phyloP scores from a whole-genome alignment of 257 asterid species.

The Lycium ferocissimum region DNA sequence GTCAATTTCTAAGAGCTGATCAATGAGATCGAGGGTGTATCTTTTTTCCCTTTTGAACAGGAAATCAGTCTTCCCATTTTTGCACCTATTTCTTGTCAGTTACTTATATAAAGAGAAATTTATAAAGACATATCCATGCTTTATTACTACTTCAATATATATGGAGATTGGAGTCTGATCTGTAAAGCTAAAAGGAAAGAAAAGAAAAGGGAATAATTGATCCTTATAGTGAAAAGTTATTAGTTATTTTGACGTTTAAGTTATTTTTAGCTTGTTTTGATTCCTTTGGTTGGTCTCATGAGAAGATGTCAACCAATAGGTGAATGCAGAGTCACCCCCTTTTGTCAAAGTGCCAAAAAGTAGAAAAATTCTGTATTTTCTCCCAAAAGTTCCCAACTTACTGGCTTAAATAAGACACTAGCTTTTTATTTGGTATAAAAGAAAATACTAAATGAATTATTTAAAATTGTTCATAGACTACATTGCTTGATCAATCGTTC shows the following conservation, averaged over 20 bases:
- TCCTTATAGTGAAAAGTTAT: conserved; percentile 28
- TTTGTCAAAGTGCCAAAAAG: conserved; percentile 40
- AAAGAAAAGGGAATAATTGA: conserved; percentile 14
- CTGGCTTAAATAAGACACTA: conserved; percentile 38
- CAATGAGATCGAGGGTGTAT: background rate
- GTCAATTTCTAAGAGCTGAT: background rate
- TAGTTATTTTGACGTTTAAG: conserved; percentile 43
- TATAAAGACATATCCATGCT: background rate
- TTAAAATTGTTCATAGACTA: too few relatives aligned
- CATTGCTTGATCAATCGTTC: too few relatives aligned
- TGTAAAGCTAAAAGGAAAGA: conserved; percentile 16
- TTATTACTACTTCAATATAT: background rate
- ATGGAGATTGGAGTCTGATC: background rate
- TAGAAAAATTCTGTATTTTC: conserved; percentile 34
- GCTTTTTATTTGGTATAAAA: too few relatives aligned
- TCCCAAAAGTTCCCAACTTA: conserved; percentile 35
- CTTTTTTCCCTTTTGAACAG: background rate
- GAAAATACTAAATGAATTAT: too few relatives aligned
- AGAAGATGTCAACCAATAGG: conserved; percentile 36
- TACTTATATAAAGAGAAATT: background rate
- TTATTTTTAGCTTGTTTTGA: conserved; percentile 37
- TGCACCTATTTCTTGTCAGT: background rate
- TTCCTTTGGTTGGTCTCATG: conserved; percentile 39
- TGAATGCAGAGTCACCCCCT: conserved; percentile 45
- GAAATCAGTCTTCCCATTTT: background rate